Percentiles rank a stretch among this genome's conserved stretches.
phyloP scores from a whole-genome alignment of 2,329 filamentous ascomycete genomes.

The Pseudogymnoascus sp. region DNA sequence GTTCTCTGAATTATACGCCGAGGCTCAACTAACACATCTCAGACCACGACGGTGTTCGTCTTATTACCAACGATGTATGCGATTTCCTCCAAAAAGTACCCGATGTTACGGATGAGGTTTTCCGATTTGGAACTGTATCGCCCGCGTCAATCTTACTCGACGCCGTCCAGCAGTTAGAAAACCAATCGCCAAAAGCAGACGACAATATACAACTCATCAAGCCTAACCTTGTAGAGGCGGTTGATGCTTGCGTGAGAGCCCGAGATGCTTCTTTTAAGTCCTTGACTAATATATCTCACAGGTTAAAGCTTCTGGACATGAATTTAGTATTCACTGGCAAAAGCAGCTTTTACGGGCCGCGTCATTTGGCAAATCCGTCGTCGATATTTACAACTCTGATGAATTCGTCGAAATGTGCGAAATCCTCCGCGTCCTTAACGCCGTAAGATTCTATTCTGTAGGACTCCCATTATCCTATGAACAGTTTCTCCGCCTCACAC shows the following conservation, averaged over 20 bases:
- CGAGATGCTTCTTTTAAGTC: background rate
- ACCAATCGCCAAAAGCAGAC: conserved; percentile 92
- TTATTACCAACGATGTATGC: conserved; percentile 89
- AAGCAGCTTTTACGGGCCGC: conserved; percentile 93
- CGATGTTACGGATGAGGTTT: conserved; percentile 77
- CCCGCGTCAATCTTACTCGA: conserved; percentile 89
- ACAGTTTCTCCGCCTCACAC: conserved; percentile 83
- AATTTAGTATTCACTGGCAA: conserved; percentile 86
- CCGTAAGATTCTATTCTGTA: conserved; percentile 82
- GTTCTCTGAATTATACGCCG: background rate
- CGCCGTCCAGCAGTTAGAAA: conserved; percentile 81
- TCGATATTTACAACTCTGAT: conserved; percentile 95
- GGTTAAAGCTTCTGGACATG: conserved; percentile 81
- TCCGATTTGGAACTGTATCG: conserved; percentile 78
- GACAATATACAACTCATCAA: conserved; percentile 95
- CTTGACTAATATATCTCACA: conserved; percentile 16
- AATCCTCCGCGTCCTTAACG: conserved; percentile 83
- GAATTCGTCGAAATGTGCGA: conserved; percentile 99
- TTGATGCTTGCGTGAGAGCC: conserved; percentile 64
- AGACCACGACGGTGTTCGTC: conserved; percentile 75
- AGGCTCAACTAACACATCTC: conserved; percentile 15
- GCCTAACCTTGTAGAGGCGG: conserved; percentile 78
- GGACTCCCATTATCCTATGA: conserved; percentile 88
- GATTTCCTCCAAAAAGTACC: conserved; percentile 96
- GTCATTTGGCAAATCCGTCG: conserved; percentile 93